A percentile compares a stretch with the other conserved stretches of the same genome.
Conservation (phyloP, 2,329 filamentous ascomycete genomes). For the Balansia obtecta region DNA sequence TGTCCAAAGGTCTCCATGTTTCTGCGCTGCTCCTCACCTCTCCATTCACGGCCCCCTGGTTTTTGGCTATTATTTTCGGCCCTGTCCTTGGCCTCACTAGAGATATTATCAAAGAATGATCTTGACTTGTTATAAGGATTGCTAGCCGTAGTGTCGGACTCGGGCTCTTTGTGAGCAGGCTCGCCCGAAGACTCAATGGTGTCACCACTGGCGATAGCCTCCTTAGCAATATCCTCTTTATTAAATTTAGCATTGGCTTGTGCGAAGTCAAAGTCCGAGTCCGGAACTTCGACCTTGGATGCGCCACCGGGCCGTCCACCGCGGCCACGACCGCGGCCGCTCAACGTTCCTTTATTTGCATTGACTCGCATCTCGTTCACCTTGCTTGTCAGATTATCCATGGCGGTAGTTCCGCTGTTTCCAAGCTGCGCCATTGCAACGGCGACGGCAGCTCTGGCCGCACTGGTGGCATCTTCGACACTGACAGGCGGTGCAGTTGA, state of each 20-base stretch:
- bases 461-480: constrained; percentile 57
- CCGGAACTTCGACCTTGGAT: constrained; percentile 75
- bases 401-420: constrained; percentile 30
- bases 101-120: constrained; percentile 98
- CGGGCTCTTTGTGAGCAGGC: constrained; percentile 22
- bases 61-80: constrained; percentile 57
- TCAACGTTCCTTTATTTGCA: constrained; percentile 37
- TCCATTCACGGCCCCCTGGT: constrained; percentile 75
- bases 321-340: constrained; percentile 36
- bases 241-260: constrained; percentile 35
- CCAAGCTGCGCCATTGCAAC: constrained; percentile 65
- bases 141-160: constrained; percentile 27
- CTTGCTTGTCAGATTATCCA: constrained; percentile 63
- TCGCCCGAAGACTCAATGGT: constrained; percentile 37
- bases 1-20: constrained; percentile 98
- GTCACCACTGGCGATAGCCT: constrained; percentile 73
- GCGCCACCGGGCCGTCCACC: constrained; percentile 29
- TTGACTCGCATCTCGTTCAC: constrained; percentile 66
- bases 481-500: constrained; percentile 23
- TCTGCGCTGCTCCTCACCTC: constrained; percentile 83
- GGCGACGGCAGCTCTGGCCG: constrained; percentile 66
- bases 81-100: constrained; percentile 82
- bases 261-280: constrained; percentile 86
- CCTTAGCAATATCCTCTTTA: constrained; percentile 56
- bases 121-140: constrained; percentile 70